These are phyloP conservation scores for Leucogyrophana mollusca DNA, from an alignment of 768 basidiomycete species.

Conservation along the genomic window DNA sequence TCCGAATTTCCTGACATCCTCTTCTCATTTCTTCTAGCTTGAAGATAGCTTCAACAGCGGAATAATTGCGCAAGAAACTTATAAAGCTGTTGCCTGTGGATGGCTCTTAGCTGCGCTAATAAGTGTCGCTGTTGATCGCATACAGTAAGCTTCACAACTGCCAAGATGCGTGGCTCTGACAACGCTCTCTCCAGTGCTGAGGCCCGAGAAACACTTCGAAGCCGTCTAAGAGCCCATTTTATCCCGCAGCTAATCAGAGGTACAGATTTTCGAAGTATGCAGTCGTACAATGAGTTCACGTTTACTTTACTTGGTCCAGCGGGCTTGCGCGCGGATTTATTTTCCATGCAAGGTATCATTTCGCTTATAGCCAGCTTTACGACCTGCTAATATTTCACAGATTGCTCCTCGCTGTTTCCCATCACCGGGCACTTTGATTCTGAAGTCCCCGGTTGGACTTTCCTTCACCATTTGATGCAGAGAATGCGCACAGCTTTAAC, in stretches of 20 bases:
- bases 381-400: constrained; percentile 5
- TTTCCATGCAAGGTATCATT: constrained; percentile 17
- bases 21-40: constrained; percentile 13
- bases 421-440: constrained; percentile 25
- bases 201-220: constrained; percentile 20
- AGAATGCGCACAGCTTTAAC: constrained; percentile 21
- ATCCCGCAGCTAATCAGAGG: constrained; percentile 39
- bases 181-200: constrained; percentile 11
- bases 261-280: constrained; percentile 7
- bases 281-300: too few relatives aligned
- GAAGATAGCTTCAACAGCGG: constrained; percentile 2
- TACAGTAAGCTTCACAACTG: constrained; percentile 16
- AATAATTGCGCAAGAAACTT: neutral
- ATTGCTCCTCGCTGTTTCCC: constrained; percentile 14
- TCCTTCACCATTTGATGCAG: constrained; percentile 23
- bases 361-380: neutral
- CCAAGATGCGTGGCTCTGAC: neutral
- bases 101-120: constrained; percentile 28
- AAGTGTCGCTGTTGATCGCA: constrained; percentile 18
- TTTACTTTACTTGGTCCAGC: constrained; percentile 20
- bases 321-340: constrained; percentile 20
- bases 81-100: constrained; percentile 19
- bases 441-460: constrained; percentile 33
- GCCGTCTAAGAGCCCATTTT: constrained; percentile 36
- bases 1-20: neutral